Conservation (phyloP, 352 stramenopile species). For the Phytophthora litchii region DNA sequence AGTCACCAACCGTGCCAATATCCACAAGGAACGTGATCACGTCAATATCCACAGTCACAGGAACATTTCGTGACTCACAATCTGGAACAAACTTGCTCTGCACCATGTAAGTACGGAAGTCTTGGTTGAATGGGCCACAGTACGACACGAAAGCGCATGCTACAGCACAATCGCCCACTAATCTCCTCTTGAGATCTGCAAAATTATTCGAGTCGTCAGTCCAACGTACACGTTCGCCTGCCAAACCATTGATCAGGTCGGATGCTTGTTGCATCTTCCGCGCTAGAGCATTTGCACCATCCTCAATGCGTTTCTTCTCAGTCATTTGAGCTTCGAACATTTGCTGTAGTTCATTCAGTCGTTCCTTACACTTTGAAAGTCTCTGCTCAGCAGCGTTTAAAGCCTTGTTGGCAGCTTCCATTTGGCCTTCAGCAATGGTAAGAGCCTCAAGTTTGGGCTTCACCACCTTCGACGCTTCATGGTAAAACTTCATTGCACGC, state of each 20-base stretch:
- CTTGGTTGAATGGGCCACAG: constrained; percentile 98
- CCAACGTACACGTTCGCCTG: constrained; percentile 96
- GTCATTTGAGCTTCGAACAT: constrained; percentile 98
- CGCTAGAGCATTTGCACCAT: constrained; percentile 94
- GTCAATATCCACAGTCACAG: constrained; percentile 95
- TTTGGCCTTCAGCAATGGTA: constrained; percentile 95
- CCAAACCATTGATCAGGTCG: constrained; percentile 96
- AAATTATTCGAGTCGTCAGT: constrained; percentile 99
- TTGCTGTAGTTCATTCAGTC: constrained; percentile 93
- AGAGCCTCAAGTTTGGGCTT: constrained; percentile 99
- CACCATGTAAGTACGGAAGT: constrained; percentile 97
- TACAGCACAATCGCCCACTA: constrained; percentile 97
- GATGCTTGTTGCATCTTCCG: constrained; percentile 98
- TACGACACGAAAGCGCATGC: constrained; percentile 98
- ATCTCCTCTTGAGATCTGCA: constrained; percentile 94
- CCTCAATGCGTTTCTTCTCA: constrained; percentile 97
- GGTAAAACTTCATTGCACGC: constrained; percentile 98
- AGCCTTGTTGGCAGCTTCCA: constrained; percentile 97
- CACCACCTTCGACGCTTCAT: constrained; percentile 98
- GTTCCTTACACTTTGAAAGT: constrained; percentile 94
- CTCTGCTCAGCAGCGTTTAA: constrained; percentile 92
- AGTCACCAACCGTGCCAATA: constrained; percentile 97
- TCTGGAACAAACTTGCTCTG: constrained; percentile 97
- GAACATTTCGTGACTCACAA: constrained; percentile 91
- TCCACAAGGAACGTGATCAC: constrained; percentile 98